A percentile compares a stretch with the other conserved stretches of the same genome.
Conservation (phyloP, 2,329 filamentous ascomycete genomes). For the Cadophora sp. region DNA sequence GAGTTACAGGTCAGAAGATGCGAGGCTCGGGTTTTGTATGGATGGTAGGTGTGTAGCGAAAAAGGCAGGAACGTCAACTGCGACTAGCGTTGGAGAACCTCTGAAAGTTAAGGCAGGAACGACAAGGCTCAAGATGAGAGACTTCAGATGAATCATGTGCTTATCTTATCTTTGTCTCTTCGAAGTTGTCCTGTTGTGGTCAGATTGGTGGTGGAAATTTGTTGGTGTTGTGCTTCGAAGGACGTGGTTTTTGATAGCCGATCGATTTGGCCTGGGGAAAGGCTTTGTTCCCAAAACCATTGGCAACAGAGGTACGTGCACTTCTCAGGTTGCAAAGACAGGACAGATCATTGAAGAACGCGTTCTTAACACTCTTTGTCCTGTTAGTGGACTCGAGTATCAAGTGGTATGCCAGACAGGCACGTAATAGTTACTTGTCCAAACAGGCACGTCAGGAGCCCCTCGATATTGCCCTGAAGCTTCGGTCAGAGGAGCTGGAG, state of each 20-base stretch:
- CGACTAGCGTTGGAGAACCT: not conserved
- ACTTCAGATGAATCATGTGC: not conserved
- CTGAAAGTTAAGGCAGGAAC: constrained; percentile 3
- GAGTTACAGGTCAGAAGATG: not conserved
- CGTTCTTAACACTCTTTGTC: not conserved
- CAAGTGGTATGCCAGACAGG: not conserved
- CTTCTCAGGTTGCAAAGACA: not conserved
- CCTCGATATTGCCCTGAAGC: not conserved
- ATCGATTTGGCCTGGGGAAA: not conserved
- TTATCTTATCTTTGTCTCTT: not conserved
- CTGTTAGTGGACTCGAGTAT: not conserved
- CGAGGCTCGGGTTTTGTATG: not conserved
- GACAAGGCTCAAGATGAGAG: not conserved
- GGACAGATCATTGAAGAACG: not conserved
- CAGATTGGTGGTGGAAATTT: not conserved
- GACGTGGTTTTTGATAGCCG: not conserved
- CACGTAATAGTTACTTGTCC: not conserved
- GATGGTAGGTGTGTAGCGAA: not conserved
- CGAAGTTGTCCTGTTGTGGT: not conserved
- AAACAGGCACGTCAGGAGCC: not conserved
- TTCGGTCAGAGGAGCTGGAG: not conserved
- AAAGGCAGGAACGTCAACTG: not conserved
- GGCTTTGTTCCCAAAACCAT: not conserved
- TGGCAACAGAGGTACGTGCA: not conserved
- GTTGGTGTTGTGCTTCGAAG: not conserved